A percentile compares a stretch with the other conserved stretches of the same genome.
These are phyloP conservation scores for Hyphodiscus sp. DNA, from an alignment of 2,329 filamentous ascomycete species.

Conservation along the genomic window DNA sequence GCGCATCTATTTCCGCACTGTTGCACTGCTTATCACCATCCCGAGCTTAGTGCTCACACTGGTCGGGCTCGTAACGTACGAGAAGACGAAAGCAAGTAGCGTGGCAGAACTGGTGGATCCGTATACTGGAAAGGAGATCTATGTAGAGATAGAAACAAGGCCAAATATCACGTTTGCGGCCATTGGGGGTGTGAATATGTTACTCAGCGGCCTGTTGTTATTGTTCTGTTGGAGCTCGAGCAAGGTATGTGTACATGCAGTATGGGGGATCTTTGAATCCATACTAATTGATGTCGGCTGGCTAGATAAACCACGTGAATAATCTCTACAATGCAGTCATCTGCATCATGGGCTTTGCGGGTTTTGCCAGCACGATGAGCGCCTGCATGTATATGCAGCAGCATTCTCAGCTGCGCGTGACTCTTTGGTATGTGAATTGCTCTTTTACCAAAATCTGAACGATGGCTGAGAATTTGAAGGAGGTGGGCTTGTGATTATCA, in stretches of 20 bases:
- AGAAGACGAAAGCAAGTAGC: neutral
- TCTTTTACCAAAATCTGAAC: neutral
- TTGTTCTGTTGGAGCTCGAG: neutral
- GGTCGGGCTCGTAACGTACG: neutral
- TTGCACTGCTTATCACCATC: neutral
- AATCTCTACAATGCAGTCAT: neutral
- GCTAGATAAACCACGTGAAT: neutral
- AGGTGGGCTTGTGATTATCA: neutral
- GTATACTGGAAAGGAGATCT: neutral
- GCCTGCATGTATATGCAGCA: neutral
- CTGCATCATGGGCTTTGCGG: neutral
- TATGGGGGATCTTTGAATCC: neutral
- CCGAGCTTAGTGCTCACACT: neutral
- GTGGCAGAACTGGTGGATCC: neutral
- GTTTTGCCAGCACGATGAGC: neutral
- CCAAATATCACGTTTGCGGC: neutral
- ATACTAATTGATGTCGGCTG: neutral
- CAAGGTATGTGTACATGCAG: neutral
- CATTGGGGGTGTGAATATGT: neutral
- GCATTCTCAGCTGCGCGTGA: neutral
- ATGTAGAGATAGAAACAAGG: neutral
- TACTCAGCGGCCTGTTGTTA: neutral
- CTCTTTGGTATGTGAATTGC: neutral
- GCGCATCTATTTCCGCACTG: neutral
- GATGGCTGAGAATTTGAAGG: neutral